Conservation (phyloP, 2,329 filamentous ascomycete species). For the Chaetomium sp. region DNA sequence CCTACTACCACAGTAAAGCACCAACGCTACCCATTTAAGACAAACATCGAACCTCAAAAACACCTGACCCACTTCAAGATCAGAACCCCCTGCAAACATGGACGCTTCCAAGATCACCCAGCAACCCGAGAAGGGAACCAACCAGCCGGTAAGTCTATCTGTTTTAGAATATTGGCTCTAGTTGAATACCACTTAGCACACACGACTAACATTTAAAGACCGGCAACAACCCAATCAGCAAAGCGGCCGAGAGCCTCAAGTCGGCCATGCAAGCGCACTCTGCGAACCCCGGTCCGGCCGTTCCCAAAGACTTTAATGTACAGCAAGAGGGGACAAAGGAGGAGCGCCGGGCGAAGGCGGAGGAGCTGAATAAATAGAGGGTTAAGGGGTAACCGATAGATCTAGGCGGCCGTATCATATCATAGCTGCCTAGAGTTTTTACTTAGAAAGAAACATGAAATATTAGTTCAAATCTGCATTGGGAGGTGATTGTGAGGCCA, state of each 20-base stretch:
- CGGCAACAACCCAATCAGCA: constrained; percentile 30
- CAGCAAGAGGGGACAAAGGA: constrained; percentile 59
- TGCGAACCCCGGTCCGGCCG: constrained; percentile 52
- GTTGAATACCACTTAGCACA: not conserved
- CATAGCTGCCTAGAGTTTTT: not conserved
- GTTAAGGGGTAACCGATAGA: not conserved
- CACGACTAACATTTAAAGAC: constrained; percentile 18
- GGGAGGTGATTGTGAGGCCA: too few relatives aligned
- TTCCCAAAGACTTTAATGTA: constrained; percentile 47
- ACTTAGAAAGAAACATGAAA: too few relatives aligned
- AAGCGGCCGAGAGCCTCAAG: constrained; percentile 34
- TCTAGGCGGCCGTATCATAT: not conserved
- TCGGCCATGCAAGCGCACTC: constrained; percentile 45
- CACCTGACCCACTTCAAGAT: not conserved
- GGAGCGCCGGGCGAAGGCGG: constrained; percentile 58
- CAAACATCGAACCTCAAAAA: not conserved
- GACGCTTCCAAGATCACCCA: constrained; percentile 16
- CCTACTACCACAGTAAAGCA: too few relatives aligned
- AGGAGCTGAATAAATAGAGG: constrained; percentile 55
- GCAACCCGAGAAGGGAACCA: constrained; percentile 22
- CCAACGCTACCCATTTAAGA: too few relatives aligned
- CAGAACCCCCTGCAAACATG: constrained; percentile 20
- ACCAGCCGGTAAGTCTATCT: constrained; percentile 19
- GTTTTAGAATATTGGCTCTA: not conserved
- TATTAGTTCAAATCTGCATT: too few relatives aligned